These are phyloP conservation scores for Puya raimondii DNA, from an alignment of 176 grass and related monocot genomes.

Conservation along the genomic window DNA sequence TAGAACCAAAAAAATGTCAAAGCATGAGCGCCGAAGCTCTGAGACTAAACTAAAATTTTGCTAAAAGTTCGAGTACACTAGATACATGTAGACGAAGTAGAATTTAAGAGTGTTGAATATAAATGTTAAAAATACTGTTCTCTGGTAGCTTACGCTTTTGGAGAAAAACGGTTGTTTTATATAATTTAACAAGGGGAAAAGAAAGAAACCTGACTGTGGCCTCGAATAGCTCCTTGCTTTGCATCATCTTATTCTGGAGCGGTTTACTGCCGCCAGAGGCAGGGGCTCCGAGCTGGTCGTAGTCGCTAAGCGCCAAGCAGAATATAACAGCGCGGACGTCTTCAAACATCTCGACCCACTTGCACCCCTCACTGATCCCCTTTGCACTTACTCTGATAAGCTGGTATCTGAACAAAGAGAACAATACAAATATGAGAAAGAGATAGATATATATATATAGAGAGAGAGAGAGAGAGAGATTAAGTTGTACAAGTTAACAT, in stretches of 20 bases:
- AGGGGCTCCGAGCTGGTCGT: slow-evolving; percentile 47
- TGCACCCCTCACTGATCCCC: slow-evolving; percentile 85
- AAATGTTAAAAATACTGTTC: too few relatives aligned
- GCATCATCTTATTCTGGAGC: slow-evolving; percentile 76
- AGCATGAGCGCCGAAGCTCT: not conserved
- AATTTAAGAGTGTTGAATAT: too few relatives aligned
- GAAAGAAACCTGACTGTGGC: slow-evolving; percentile 60
- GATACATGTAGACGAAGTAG: too few relatives aligned
- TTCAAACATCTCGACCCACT: slow-evolving; percentile 99
- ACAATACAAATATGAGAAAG: not conserved
- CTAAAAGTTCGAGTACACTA: too few relatives aligned
- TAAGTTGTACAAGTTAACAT: not conserved
- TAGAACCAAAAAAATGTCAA: not conserved
- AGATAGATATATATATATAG: too few relatives aligned
- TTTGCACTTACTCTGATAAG: slow-evolving; percentile 73
- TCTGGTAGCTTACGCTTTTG: too few relatives aligned
- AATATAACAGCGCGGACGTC: slow-evolving; percentile 87
- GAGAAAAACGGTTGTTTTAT: too few relatives aligned
- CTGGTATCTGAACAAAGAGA: slow-evolving; percentile 50
- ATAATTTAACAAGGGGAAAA: not conserved
- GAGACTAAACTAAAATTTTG: too few relatives aligned
- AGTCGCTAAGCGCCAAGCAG: slow-evolving; percentile 71
- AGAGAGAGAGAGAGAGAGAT: not conserved
- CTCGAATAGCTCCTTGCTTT: slow-evolving; percentile 86
- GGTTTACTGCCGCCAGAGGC: slow-evolving; percentile 19